Evolutionary conservation across 768 basidiomycete genomes (phyloP), one percentile per base, ranked within the genome.

Genomic region (Tubosaeta sp.): DNA sequence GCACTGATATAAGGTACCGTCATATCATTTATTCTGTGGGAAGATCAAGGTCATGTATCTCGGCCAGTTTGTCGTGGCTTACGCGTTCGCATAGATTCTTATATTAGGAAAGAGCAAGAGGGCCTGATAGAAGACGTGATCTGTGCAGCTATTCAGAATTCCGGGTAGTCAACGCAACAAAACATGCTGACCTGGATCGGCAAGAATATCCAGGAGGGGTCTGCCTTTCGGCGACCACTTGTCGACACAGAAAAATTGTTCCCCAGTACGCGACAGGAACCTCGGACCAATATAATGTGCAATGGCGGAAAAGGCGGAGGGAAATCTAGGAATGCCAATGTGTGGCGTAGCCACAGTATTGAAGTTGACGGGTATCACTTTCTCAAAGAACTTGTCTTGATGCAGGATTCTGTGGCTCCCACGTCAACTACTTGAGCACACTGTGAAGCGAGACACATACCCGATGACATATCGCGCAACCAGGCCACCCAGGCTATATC

Each of bases 1-100:
- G 88, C 81, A 1, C 89, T 91, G 14, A 86, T 71, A 61, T 88
- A 95, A 1, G 93, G 89, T 2, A 95, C 92, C 1, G 91, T 91
- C 3, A 72, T 51, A 59, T 95, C 92, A 59, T 86, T 83, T 14
- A 90, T 67, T 3, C 85, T 86, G 54, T 17, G 27, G 33, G 25
- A 37, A 41, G 6, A 47, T 56, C 17, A 56, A n/a, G 6, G n/a
- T 42, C 22, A 43, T 22, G 10, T 31, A 35, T 19, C 22, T 31
- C 27, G 10, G 35, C 27, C 31, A 41, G 11, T 9, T 34, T n/a
- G 17, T 42, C 27, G 45, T 14, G 31, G 17, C 84, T 59, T 55
- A 87, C 81, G 84, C 78, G 69, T 93, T 95, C 3, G 90, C 93
- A 55, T 89, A 95, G 46, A 95, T 80, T 46, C 82, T 73, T 45